Evolutionary conservation across 805 yeast species (phyloP).

Genomic region (Candida krabiensis): DNA sequence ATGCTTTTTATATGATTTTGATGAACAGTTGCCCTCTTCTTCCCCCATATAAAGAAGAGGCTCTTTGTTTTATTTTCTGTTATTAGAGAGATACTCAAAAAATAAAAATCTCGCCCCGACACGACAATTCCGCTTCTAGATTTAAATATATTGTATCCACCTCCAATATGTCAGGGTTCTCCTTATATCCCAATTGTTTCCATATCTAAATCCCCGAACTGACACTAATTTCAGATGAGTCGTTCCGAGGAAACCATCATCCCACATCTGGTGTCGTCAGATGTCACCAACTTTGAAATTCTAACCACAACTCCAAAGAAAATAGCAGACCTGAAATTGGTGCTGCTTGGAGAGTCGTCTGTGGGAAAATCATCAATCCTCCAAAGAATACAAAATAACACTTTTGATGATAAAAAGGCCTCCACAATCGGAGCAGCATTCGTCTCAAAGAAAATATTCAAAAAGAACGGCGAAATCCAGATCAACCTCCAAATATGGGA

Average conservation of each 20-base stretch:
- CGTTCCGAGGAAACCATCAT: slow-evolving; percentile 14
- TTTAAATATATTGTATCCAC: too few species aligned
- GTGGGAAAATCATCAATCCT: slow-evolving; percentile 76
- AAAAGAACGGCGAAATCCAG: slow-evolving; percentile 26
- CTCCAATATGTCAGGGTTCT: too few species aligned
- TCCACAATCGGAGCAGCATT: slow-evolving; percentile 99
- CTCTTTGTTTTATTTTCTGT: too few species aligned
- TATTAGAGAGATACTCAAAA: too few species aligned
- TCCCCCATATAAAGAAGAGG: too few species aligned
- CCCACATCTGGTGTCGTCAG: slow-evolving; percentile 14
- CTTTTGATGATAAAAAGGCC: slow-evolving; percentile 77
- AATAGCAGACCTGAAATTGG: slow-evolving; percentile 35
- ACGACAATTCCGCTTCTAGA: too few species aligned
- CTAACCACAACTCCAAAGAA: slow-evolving; percentile 21
- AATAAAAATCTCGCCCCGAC: too few species aligned
- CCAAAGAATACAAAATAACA: slow-evolving; percentile 68
- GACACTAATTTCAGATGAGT: too few species aligned
- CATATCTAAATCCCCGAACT: too few species aligned
- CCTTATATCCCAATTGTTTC: too few species aligned
- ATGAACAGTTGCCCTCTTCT: too few species aligned
- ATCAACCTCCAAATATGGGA: slow-evolving; percentile 80
- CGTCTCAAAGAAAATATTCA: slow-evolving; percentile 71
- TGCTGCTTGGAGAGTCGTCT: slow-evolving; percentile 50
- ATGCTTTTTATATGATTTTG: too few species aligned
- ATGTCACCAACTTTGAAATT: slow-evolving; percentile 2